Conservation (phyloP, 768 basidiomycete genomes). For the Leccinum subtestaceum region DNA sequence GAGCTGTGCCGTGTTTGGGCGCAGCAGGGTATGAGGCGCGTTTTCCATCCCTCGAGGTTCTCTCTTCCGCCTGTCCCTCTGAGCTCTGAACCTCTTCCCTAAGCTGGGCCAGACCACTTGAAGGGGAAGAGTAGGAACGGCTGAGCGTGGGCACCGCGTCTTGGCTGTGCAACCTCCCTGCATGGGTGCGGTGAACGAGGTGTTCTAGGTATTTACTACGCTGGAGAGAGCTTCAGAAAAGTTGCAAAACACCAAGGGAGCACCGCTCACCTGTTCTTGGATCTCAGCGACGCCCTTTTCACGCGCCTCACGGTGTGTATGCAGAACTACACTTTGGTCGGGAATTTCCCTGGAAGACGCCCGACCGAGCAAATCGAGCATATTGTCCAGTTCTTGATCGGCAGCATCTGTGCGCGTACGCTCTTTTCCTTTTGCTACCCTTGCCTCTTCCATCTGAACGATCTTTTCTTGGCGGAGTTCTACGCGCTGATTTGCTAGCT, state of each 20-base stretch:
- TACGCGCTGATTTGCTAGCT: slow-evolving; percentile 89
- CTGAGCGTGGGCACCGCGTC: slow-evolving; percentile 55
- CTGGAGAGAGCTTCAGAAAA: slow-evolving; percentile 34
- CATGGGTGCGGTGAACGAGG: slow-evolving; percentile 65
- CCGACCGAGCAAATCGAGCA: slow-evolving; percentile 67
- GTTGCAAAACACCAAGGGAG: background rate
- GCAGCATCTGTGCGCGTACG: slow-evolving; percentile 33
- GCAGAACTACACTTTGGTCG: slow-evolving; percentile 69
- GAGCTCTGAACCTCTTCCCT: background rate
- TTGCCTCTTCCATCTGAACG: slow-evolving; percentile 70
- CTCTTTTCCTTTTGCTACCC: slow-evolving; percentile 52
- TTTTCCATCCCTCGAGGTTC: slow-evolving; percentile 16
- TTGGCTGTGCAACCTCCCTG: slow-evolving; percentile 74
- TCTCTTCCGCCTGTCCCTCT: slow-evolving; percentile 1
- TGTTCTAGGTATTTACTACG: slow-evolving; percentile 75
- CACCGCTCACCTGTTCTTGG: slow-evolving; percentile 53
- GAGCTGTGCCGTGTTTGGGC: slow-evolving; percentile 4
- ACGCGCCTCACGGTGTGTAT: slow-evolving; percentile 59
- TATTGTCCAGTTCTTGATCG: slow-evolving; percentile 58
- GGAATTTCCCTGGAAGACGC: slow-evolving; percentile 65
- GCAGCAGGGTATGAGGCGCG: slow-evolving; percentile 21
- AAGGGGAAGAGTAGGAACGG: slow-evolving; percentile 34
- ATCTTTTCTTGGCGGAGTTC: slow-evolving; percentile 74
- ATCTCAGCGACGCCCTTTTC: slow-evolving; percentile 52
- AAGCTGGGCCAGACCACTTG: background rate